These are phyloP conservation scores for Amphibolis antarctica DNA, from an alignment of 106 monocot species.

Conservation along the genomic window DNA sequence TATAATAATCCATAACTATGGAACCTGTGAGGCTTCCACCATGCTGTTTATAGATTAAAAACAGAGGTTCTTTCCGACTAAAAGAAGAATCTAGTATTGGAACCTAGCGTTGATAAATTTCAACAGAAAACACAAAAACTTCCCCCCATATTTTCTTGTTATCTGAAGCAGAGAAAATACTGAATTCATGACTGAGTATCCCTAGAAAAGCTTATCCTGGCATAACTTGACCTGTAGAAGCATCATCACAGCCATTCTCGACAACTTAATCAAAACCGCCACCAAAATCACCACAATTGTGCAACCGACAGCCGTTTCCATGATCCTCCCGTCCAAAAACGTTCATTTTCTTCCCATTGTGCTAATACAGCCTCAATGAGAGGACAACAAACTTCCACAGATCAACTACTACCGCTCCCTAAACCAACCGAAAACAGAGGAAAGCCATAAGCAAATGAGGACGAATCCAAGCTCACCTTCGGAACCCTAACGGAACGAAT, in stretches of 20 bases:
- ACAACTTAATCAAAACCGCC: not conserved
- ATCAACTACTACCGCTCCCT: not conserved
- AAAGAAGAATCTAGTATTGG: not conserved
- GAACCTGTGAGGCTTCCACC: too few species aligned
- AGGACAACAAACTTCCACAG: too few species aligned
- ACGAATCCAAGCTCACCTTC: not conserved
- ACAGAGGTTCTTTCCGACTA: too few species aligned
- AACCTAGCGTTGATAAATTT: not conserved
- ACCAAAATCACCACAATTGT: not conserved
- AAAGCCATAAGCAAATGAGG: not conserved
- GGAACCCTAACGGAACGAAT: not conserved
- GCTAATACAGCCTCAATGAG: too few species aligned
- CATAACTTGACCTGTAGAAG: not conserved
- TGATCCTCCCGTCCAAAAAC: not conserved
- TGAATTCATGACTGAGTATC: not conserved
- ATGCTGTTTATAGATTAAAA: too few species aligned
- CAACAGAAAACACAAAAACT: not conserved
- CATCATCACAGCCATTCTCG: not conserved
- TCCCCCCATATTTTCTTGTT: too few species aligned
- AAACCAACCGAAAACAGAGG: not conserved
- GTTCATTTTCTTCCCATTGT: not conserved
- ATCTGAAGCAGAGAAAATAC: not conserved
- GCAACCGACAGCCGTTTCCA: not conserved
- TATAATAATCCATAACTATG: not conserved
- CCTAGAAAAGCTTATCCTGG: not conserved